These are phyloP conservation scores for Thermothielavioides terrestris DNA, from an alignment of 495 filamentous ascomycete genomes.

Conservation along the genomic window DNA sequence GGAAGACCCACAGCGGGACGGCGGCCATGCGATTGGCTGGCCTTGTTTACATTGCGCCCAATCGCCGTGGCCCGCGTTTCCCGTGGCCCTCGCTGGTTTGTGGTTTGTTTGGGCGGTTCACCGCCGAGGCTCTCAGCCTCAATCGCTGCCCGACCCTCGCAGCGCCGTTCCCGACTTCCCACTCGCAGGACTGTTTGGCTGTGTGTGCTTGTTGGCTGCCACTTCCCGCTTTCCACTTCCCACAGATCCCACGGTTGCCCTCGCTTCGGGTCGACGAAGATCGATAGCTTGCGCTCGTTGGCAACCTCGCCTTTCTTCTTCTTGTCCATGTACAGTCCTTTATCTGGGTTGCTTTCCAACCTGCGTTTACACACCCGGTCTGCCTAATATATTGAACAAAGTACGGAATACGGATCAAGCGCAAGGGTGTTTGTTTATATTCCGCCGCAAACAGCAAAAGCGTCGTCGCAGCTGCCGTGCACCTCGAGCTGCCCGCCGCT, in stretches of 20 bases:
- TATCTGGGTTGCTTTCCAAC: not conserved
- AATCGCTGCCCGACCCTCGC: conserved; percentile 9
- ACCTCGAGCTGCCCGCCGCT: conserved; percentile 3
- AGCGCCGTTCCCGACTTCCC: not conserved
- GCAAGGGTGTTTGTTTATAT: conserved; percentile 9
- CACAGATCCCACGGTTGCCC: conserved; percentile 8
- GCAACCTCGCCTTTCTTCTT: not conserved
- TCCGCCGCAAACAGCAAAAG: not conserved
- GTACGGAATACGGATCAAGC: too few species aligned
- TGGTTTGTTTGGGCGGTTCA: not conserved
- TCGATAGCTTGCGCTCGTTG: not conserved
- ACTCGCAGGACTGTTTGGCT: conserved; percentile 10
- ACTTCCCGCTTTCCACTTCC: not conserved
- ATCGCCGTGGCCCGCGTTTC: too few species aligned
- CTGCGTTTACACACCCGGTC: not conserved
- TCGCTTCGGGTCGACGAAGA: conserved; percentile 1
- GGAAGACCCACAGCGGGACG: not conserved
- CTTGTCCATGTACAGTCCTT: conserved; percentile 7
- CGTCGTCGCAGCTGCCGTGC: conserved; percentile 1
- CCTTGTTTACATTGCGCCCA: not conserved
- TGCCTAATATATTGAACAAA: not conserved
- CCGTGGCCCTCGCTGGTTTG: too few species aligned
- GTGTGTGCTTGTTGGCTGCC: conserved; percentile 2
- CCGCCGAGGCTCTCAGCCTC: not conserved
- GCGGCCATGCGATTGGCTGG: not conserved